phyloP scores from a whole-genome alignment of 805 yeast species.

The Metschnikowia arizonensis region DNA sequence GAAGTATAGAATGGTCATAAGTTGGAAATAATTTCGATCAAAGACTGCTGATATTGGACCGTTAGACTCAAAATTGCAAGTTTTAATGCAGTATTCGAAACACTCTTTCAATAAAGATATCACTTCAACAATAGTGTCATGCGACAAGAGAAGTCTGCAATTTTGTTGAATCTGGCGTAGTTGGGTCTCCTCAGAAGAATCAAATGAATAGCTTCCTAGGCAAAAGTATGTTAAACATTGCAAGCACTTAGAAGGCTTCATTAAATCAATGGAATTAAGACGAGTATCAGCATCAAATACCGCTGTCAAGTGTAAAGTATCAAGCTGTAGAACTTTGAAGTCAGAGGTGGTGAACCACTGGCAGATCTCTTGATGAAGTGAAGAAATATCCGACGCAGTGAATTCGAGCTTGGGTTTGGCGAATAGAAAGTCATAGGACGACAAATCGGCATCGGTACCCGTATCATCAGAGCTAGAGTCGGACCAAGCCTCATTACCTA shows the following conservation, averaged over 20 bases:
- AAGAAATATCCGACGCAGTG: slow-evolving; percentile 25
- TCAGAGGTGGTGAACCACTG: slow-evolving; percentile 40
- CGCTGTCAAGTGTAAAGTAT: not conserved
- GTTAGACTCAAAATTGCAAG: not conserved
- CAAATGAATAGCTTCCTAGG: slow-evolving; percentile 12
- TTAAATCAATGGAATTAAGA: not conserved
- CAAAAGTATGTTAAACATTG: slow-evolving; percentile 10
- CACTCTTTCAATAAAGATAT: slow-evolving; percentile 10
- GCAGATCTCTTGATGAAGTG: slow-evolving; percentile 27
- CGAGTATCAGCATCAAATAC: not conserved
- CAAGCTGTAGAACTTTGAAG: slow-evolving; percentile 15
- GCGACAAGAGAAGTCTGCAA: slow-evolving; percentile 21
- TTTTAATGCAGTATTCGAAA: slow-evolving; percentile 6
- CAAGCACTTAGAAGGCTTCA: slow-evolving; percentile 1
- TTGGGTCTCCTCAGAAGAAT: slow-evolving; percentile 9
- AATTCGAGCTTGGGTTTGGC: slow-evolving; percentile 31
- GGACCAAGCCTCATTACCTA: slow-evolving; percentile 17
- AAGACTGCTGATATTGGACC: not conserved
- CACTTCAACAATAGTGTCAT: slow-evolving; percentile 9
- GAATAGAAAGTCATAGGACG: slow-evolving; percentile 25
- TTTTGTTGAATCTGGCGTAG: slow-evolving; percentile 9
- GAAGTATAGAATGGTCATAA: slow-evolving; percentile 35
- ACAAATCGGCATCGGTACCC: slow-evolving; percentile 6
- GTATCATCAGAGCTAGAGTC: slow-evolving; percentile 9
- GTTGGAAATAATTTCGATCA: slow-evolving; percentile 22